These are phyloP conservation scores for Marasmius oreades DNA, from an alignment of 1,284 basidiomycete genomes.

Conservation along the genomic window DNA sequence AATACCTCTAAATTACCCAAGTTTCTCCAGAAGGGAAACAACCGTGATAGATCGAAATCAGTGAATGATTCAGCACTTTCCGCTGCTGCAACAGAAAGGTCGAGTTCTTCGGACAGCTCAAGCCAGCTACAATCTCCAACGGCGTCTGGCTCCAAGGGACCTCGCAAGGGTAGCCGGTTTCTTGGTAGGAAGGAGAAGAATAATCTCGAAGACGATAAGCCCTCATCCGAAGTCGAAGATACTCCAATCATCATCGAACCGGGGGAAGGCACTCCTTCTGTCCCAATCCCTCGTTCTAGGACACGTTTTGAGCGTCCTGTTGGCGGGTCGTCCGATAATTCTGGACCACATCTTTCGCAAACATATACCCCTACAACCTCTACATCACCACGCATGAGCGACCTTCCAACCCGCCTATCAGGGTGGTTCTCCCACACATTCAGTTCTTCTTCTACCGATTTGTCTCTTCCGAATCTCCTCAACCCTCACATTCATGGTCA, in stretches of 20 bases:
- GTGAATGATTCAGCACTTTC: conserved; percentile 34
- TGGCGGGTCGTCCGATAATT: conserved; percentile 4
- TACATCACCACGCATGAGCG: conserved; percentile 36
- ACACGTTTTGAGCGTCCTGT: conserved; percentile 29
- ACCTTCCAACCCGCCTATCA: conserved; percentile 61
- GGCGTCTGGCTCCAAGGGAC: conserved; percentile 16
- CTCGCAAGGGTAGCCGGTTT: conserved; percentile 11
- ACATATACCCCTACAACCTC: conserved; percentile 10
- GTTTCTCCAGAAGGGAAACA: conserved; percentile 57
- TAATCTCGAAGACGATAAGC: conserved; percentile 4
- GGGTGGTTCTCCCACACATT: conserved; percentile 80
- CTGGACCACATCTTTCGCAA: conserved; percentile 11
- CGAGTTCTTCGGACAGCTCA: conserved; percentile 29
- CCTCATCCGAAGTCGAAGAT: conserved; percentile 22
- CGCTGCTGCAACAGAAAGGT: conserved; percentile 24
- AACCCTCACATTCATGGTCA: conserved; percentile 34
- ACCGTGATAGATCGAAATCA: conserved; percentile 58
- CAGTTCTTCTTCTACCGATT: conserved; percentile 63
- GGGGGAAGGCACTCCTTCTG: conserved; percentile 19
- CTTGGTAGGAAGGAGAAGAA: conserved; percentile 1
- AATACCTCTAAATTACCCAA: conserved; percentile 55
- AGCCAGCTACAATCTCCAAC: conserved; percentile 23
- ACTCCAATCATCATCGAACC: conserved; percentile 28
- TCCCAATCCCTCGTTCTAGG: conserved; percentile 25
- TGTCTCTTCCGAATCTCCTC: conserved; percentile 59